Conservation (phyloP, 495 filamentous ascomycete genomes). For the Cudoniella acicularis region DNA sequence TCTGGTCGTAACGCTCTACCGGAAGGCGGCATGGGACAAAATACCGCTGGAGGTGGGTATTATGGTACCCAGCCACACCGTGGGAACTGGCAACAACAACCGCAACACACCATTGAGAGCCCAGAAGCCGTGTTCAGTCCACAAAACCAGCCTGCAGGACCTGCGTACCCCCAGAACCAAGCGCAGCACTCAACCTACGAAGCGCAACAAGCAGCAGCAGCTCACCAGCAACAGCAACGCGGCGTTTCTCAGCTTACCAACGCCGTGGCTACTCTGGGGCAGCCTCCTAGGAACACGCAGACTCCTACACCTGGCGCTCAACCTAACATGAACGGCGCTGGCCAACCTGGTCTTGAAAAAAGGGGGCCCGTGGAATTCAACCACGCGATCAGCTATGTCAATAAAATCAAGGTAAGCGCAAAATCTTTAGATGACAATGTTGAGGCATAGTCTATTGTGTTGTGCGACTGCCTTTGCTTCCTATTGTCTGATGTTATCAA, state of each 20-base stretch:
- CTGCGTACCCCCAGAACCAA: slow-evolving; percentile 41
- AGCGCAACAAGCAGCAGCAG: slow-evolving; percentile 42
- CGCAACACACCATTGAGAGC: slow-evolving; percentile 54
- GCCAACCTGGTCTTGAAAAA: slow-evolving; percentile 69
- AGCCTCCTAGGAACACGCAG: slow-evolving; percentile 29
- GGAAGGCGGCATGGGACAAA: slow-evolving; percentile 34
- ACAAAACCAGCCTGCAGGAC: slow-evolving; percentile 41
- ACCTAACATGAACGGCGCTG: slow-evolving; percentile 36
- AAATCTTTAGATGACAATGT: not conserved
- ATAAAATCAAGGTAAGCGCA: slow-evolving; percentile 89
- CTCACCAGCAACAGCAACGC: slow-evolving; percentile 76
- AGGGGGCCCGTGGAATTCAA: slow-evolving; percentile 98
- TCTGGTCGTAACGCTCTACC: slow-evolving; percentile 36
- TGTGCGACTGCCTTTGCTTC: too few species aligned
- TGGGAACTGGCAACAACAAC: slow-evolving; percentile 46
- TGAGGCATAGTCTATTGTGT: too few species aligned
- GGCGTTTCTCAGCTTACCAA: slow-evolving; percentile 78
- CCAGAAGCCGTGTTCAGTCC: slow-evolving; percentile 50
- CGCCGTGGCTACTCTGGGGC: slow-evolving; percentile 55
- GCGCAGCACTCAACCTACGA: slow-evolving; percentile 41
- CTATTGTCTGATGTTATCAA: not conserved
- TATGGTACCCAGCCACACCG: slow-evolving; percentile 36
- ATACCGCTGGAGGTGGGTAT: slow-evolving; percentile 26
- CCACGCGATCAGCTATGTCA: slow-evolving; percentile 98
- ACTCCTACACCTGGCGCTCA: slow-evolving; percentile 47